Percentiles rank a stretch among this genome's conserved stretches.
Evolutionary conservation across 495 filamentous ascomycete genomes (phyloP).

Genomic region (Apodospora peruviana): DNA sequence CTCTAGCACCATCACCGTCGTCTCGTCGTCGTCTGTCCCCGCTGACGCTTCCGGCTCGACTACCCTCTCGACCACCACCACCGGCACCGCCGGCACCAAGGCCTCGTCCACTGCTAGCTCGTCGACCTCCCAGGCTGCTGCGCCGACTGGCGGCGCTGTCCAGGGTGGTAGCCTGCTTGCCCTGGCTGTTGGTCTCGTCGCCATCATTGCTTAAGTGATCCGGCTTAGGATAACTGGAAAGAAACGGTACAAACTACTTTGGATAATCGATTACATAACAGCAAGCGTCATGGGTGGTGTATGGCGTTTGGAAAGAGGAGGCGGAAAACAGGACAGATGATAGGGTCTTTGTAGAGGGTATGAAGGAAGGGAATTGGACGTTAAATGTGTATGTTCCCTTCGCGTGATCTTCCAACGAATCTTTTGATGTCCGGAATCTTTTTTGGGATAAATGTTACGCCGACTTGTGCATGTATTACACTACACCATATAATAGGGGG

Average conservation of each 20-base stretch:
- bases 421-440: too few relatives aligned
- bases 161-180: constrained; percentile 11
- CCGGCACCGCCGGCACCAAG: not conserved
- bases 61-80: not conserved
- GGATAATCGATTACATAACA: not conserved
- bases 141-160: constrained; percentile 6
- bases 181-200: constrained; percentile 12
- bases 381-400: too few relatives aligned
- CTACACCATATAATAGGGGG: too few relatives aligned
- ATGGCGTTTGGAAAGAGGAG: not conserved
- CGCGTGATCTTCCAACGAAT: too few relatives aligned
- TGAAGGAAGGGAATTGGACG: too few relatives aligned
- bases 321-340: not conserved
- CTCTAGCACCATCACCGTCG: not conserved
- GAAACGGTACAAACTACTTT: too few relatives aligned
- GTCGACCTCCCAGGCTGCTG: not conserved
- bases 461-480: too few relatives aligned
- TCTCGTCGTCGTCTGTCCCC: constrained; percentile 1
- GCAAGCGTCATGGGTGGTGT: not conserved
- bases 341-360: too few relatives aligned
- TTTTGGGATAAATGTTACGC: too few relatives aligned
- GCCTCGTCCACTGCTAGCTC: not conserved
- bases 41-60: not conserved
- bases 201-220: constrained; percentile 11
- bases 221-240: too few relatives aligned